phyloP scores from a whole-genome alignment of 495 filamentous ascomycete genomes.

The Neurospora sp. region DNA sequence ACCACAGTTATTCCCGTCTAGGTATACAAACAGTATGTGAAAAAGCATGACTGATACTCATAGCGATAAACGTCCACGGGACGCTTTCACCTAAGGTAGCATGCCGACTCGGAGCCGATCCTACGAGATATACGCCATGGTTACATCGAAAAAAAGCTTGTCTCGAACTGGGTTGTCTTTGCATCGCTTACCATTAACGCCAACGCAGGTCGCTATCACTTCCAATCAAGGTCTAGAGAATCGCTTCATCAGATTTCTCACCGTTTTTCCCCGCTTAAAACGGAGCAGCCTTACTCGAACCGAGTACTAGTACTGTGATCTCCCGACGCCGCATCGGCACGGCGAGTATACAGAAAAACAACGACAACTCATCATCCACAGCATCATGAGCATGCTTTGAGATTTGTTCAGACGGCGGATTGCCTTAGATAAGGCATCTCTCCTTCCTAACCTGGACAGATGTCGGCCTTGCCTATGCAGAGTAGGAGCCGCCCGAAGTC shows the following conservation, averaged over 20 bases:
- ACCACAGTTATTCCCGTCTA: too few relatives aligned
- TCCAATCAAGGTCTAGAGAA: background rate
- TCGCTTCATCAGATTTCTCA: background rate
- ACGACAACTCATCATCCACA: background rate
- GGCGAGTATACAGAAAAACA: background rate
- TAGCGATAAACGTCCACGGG: background rate
- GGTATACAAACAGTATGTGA: too few relatives aligned
- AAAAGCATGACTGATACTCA: background rate
- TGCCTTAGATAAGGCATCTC: background rate
- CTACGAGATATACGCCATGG: background rate
- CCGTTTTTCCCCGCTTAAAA: background rate
- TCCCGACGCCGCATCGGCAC: background rate
- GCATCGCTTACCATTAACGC: background rate
- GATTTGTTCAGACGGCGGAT: background rate
- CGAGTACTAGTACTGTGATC: background rate
- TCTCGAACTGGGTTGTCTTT: background rate
- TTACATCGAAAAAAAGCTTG: background rate
- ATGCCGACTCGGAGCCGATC: background rate
- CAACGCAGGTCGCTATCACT: background rate
- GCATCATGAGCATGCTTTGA: background rate
- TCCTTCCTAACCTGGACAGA: background rate
- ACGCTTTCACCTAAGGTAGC: background rate
- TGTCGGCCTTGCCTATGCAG: background rate
- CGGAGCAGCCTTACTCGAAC: background rate
- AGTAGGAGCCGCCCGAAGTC: background rate